Evolutionary conservation across 2,329 filamentous ascomycete species (phyloP), one percentile per base, ranked within the genome.

Genomic region (Sphaceloma murrayae): DNA sequence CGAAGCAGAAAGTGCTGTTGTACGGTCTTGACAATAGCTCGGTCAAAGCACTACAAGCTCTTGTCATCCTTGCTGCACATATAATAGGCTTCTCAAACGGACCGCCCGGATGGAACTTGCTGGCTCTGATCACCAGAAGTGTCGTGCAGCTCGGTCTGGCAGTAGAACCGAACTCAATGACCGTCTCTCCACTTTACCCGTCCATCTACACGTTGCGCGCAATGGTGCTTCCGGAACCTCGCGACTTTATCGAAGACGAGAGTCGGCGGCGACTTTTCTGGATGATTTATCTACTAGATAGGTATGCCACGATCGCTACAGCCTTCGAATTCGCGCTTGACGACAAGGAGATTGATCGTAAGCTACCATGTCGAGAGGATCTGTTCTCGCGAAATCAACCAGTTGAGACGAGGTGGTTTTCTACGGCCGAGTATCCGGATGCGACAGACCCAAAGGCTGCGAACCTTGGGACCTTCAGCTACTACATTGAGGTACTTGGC

Each of bases 311-410:
- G 0, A 80, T 94, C 46, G 82, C 86, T 0, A 94, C 88, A 0
- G 86, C 88, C 0, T 94, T 94, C 53, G 86, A 94, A 54, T 94
- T 94, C 58, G 85, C 85, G 1, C 66, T 95, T 13, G 81, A 89
- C 52, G 86, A 94, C 56, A 85, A 82, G 57, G 87, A 94, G 56
- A 89, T 94, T 33, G 87, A 94, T 58, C 77, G 88, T 17, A 84
- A 78, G 39, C 67, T 95, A 5, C 88, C 88, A 1, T 95, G 88
- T 56, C 80, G 85, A 31, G 86, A 94, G 53, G 85, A 94, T 53
- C 69, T 88, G 3, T 94, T 87, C 72, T 74, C 82, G 44, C 83
- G 82, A 52, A 94, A 94, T 52, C 77, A 85, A 51, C 78, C 80
- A 22, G 84, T 93, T 2, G 85, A 91, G 53, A 94, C 87, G 0